A percentile compares a stretch with the other conserved stretches of the same genome.
Evolutionary conservation across 768 basidiomycete genomes (phyloP).

Genomic region (Collybiopsis confluens): DNA sequence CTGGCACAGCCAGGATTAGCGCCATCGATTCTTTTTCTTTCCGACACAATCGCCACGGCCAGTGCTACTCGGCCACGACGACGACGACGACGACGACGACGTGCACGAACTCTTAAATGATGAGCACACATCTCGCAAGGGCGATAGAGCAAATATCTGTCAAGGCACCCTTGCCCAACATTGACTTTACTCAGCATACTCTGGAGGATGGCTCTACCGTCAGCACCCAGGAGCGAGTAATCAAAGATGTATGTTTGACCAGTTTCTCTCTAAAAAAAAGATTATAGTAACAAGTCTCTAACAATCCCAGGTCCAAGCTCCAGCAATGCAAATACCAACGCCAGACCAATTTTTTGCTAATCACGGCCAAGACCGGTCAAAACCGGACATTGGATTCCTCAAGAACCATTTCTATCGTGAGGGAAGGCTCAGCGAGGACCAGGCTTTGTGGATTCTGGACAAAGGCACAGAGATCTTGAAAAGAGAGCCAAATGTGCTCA

Average conservation of each 20-base stretch:
- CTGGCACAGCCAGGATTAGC: slow-evolving; percentile 6
- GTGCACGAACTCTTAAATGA: slow-evolving; percentile 15
- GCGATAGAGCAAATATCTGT: slow-evolving; percentile 64
- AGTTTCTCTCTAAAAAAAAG: background rate
- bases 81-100: slow-evolving; percentile 5
- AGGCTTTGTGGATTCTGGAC: slow-evolving; percentile 90
- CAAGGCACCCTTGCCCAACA: slow-evolving; percentile 48
- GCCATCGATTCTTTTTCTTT: slow-evolving; percentile 6
- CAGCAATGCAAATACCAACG: slow-evolving; percentile 89
- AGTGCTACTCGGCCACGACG: too few species aligned
- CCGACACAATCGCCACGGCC: background rate
- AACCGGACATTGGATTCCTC: slow-evolving; percentile 93
- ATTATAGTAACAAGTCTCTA: background rate
- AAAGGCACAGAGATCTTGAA: slow-evolving; percentile 81
- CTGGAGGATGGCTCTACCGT: slow-evolving; percentile 91
- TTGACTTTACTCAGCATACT: slow-evolving; percentile 90
- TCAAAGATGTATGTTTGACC: slow-evolving; percentile 76
- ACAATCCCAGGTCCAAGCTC: slow-evolving; percentile 92
- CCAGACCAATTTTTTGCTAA: slow-evolving; percentile 89
- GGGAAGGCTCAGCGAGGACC: slow-evolving; percentile 88
- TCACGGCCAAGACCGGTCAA: slow-evolving; percentile 68
- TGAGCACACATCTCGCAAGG: slow-evolving; percentile 57
- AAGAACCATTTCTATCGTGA: slow-evolving; percentile 99
- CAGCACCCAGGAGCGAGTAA: slow-evolving; percentile 90
- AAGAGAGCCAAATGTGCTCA: slow-evolving; percentile 83